These are phyloP conservation scores for Scutellaria galericulata DNA, from an alignment of 257 asterid species.

Conservation along the genomic window DNA sequence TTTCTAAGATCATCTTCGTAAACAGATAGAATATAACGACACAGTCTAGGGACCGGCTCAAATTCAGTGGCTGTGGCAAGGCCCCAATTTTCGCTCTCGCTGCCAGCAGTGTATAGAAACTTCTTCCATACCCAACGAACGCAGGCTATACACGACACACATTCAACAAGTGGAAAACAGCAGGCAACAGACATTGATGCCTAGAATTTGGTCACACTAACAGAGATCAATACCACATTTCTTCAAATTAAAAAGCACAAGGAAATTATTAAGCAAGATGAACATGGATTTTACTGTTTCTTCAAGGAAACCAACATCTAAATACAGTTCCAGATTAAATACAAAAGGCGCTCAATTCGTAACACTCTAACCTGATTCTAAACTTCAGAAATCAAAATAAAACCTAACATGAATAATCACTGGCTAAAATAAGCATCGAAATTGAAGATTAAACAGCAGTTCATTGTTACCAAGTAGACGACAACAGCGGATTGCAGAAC, in stretches of 20 bases:
- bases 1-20: conserved; percentile 80
- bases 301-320: not conserved
- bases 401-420: not conserved
- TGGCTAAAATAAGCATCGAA: not conserved
- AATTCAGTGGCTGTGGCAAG: conserved; percentile 82
- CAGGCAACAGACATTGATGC: conserved; percentile 88
- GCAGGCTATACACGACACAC: conserved; percentile 95
- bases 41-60: conserved; percentile 81
- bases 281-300: not conserved
- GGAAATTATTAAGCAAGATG: conserved; percentile 3
- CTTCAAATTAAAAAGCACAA: conserved; percentile 11
- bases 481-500: conserved; percentile 21
- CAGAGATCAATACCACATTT: conserved; percentile 30
- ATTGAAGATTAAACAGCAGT: conserved; percentile 4
- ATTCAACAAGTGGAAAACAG: conserved; percentile 89
- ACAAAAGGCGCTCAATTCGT: conserved; percentile 15
- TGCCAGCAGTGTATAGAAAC: conserved; percentile 84
- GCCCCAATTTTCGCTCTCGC: conserved; percentile 95
- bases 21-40: conserved; percentile 71
- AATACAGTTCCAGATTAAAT: conserved; percentile 4
- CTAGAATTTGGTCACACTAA: conserved; percentile 43
- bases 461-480: conserved; percentile 34
- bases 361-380: not conserved
- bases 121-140: conserved; percentile 98
- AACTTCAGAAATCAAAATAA: conserved; percentile 11